phyloP scores from a whole-genome alignment of 768 basidiomycete species.

The Ramaria rubella region DNA sequence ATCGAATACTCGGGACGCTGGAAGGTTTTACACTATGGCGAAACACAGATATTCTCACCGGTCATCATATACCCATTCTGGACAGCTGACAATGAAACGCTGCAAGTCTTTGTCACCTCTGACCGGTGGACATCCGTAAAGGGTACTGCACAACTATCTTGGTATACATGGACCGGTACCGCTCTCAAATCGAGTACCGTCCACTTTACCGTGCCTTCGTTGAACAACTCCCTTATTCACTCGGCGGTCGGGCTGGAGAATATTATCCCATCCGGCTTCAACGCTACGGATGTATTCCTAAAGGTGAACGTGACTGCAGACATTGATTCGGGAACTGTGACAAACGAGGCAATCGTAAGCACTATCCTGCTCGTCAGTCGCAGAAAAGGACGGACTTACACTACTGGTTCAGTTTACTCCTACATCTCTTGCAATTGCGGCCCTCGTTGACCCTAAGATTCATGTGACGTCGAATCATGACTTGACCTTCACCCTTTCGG shows the following conservation, averaged over 20 bases:
- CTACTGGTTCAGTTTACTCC: too few species aligned
- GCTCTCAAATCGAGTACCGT: conserved; percentile 31
- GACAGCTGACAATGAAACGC: conserved; percentile 40
- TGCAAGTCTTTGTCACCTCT: conserved; percentile 45
- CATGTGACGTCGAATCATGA: conserved; percentile 25
- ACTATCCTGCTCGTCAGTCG: conserved; percentile 28
- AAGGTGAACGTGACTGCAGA: conserved; percentile 43
- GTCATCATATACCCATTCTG: conserved; percentile 51
- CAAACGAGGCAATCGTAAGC: conserved; percentile 45
- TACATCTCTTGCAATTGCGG: conserved; percentile 39
- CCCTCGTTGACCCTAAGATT: conserved; percentile 47
- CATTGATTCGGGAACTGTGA: conserved; percentile 34
- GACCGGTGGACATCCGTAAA: conserved; percentile 43
- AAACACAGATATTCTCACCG: conserved; percentile 39
- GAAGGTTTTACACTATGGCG: conserved; percentile 52
- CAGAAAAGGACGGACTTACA: too few species aligned
- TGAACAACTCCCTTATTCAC: conserved; percentile 45
- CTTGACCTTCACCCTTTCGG: conserved; percentile 46
- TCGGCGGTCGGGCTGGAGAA: conserved; percentile 33
- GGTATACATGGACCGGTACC: conserved; percentile 51
- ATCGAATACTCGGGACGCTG: conserved; percentile 50
- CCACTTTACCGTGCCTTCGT: conserved; percentile 37
- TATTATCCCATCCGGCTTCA: conserved; percentile 39
- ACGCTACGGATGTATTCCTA: conserved; percentile 43
- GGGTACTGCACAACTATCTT: conserved; percentile 44